Evolutionary conservation across 805 yeast genomes (phyloP).

Genomic region (Saturnispora besseyi): DNA sequence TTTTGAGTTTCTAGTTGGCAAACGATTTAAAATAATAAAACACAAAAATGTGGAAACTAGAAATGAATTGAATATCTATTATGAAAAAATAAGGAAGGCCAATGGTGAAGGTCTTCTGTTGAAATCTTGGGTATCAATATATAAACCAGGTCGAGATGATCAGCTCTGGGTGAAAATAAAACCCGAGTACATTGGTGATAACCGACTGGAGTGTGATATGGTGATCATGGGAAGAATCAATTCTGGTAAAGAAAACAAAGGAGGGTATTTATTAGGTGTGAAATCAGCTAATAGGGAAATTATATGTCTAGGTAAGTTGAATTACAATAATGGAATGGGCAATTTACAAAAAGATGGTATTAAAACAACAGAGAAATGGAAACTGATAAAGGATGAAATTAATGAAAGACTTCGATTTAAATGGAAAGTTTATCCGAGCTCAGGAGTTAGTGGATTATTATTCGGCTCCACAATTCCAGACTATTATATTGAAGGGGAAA

Average conservation of each 20-base stretch:
- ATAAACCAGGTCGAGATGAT: conserved; percentile 51
- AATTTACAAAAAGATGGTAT: not conserved
- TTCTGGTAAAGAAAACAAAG: not conserved
- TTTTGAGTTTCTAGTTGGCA: not conserved
- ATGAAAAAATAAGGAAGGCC: conserved; percentile 34
- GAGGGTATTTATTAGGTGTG: conserved; percentile 5
- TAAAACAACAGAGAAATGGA: conserved; percentile 33
- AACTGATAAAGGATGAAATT: conserved; percentile 46
- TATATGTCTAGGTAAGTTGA: conserved; percentile 6
- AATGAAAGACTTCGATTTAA: conserved; percentile 34
- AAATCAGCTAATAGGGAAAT: not conserved
- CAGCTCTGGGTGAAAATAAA: conserved; percentile 79
- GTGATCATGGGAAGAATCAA: conserved; percentile 59
- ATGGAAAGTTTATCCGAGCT: conserved; percentile 1
- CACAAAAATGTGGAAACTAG: not conserved
- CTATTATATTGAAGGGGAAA: conserved; percentile 12
- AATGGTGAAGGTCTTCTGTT: conserved; percentile 79
- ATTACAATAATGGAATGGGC: conserved; percentile 1
- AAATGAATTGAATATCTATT: not conserved
- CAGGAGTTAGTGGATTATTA: conserved; percentile 24
- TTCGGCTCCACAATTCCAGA: conserved; percentile 60
- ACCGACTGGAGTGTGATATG: conserved; percentile 80
- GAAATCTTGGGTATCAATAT: conserved; percentile 51
- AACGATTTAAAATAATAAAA: not conserved
- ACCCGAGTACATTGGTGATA: conserved; percentile 80